Percentiles rank a stretch among this genome's conserved stretches.
These are phyloP conservation scores for Globisporangium paddicum DNA, from an alignment of 352 stramenopile species.

Conservation along the genomic window DNA sequence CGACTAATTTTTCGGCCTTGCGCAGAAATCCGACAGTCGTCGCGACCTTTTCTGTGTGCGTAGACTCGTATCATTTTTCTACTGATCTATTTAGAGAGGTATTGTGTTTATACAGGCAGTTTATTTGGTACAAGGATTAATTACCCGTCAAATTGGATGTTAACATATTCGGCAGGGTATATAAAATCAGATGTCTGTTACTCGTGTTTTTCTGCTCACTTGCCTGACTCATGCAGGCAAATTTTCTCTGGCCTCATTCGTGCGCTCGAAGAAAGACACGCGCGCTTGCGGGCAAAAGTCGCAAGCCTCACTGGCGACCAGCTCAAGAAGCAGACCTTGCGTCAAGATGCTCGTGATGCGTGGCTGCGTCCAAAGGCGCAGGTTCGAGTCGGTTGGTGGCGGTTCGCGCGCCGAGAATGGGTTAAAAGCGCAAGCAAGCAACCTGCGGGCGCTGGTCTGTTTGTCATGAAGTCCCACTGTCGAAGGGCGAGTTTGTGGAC, in stretches of 20 bases:
- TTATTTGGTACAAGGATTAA: background rate
- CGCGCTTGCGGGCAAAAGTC: background rate
- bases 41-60: background rate
- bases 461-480: slow-evolving; percentile 12
- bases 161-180: background rate
- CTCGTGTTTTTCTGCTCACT: background rate
- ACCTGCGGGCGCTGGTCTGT: background rate
- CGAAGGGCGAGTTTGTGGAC: slow-evolving; percentile 6
- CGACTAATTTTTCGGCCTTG: slow-evolving; percentile 4
- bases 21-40: slow-evolving; percentile 1
- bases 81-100: background rate
- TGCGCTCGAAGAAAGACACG: background rate
- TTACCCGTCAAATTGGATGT: background rate
- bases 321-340: background rate
- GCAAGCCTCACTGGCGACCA: background rate
- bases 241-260: background rate
- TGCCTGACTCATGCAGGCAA: slow-evolving; percentile 1
- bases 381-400: slow-evolving; percentile 3
- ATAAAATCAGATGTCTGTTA: background rate
- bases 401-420: background rate
- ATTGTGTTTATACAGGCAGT: background rate
- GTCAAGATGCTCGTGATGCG: background rate
- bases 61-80: too few relatives aligned
- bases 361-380: background rate
- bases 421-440: slow-evolving; percentile 3